These are phyloP conservation scores for Solanum arcanum DNA, from an alignment of 257 asterid species.

Conservation along the genomic window DNA sequence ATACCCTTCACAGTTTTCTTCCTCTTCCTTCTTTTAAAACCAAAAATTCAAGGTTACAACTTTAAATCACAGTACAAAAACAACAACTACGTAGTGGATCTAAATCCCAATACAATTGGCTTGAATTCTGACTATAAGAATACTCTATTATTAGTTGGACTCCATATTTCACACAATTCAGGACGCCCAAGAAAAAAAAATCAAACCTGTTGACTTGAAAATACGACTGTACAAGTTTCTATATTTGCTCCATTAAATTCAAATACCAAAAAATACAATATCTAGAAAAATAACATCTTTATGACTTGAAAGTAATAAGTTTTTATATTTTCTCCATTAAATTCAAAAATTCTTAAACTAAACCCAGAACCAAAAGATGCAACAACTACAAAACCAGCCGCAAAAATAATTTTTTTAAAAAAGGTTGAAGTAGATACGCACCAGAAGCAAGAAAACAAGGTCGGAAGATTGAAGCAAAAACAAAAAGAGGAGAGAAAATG, in stretches of 20 bases:
- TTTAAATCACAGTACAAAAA: not conserved
- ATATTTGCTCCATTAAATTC: not conserved
- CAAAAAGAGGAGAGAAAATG: not conserved
- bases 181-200: not conserved
- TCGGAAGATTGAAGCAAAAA: not conserved
- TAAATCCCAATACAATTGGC: not conserved
- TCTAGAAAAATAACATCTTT: not conserved
- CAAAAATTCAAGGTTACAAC: not conserved
- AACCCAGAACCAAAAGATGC: not conserved
- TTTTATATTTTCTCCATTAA: not conserved
- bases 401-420: not conserved
- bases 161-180: not conserved
- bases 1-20: not conserved
- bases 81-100: not conserved
- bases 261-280: not conserved
- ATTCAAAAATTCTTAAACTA: not conserved
- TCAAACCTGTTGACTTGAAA: not conserved
- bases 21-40: not conserved
- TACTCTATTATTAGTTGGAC: not conserved
- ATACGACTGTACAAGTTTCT: not conserved
- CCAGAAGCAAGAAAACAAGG: not conserved
- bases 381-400: not conserved
- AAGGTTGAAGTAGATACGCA: not conserved
- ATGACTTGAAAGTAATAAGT: not conserved
- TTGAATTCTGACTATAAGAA: not conserved